Percentiles rank a stretch among this genome's conserved stretches.
These are phyloP conservation scores for Venturia oleaginea DNA, from an alignment of 2,329 filamentous ascomycete genomes.

Conservation along the genomic window DNA sequence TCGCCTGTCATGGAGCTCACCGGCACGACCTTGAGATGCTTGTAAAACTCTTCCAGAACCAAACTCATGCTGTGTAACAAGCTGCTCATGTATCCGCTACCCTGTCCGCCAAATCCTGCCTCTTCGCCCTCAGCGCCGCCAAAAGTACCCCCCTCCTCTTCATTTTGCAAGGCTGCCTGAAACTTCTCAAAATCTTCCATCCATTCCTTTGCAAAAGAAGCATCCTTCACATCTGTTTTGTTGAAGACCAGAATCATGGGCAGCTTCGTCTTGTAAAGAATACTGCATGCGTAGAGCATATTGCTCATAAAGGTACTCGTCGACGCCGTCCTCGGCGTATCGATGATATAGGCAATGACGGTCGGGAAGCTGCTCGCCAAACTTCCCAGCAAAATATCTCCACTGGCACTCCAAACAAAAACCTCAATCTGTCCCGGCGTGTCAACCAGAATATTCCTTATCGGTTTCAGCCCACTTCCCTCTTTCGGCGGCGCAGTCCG, in stretches of 20 bases:
- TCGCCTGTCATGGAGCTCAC: conserved; percentile 90
- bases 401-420: conserved; percentile 95
- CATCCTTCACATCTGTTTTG: conserved; percentile 93
- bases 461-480: conserved; percentile 17
- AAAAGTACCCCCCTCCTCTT: conserved; percentile 70
- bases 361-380: conserved; percentile 92
- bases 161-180: conserved; percentile 70
- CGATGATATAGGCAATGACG: conserved; percentile 93
- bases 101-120: conserved; percentile 47
- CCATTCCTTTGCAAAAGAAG: conserved; percentile 90
- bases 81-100: conserved; percentile 93
- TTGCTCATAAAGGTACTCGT: conserved; percentile 99
- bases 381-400: conserved; percentile 86
- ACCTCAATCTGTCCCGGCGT: conserved; percentile 98
- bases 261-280: conserved; percentile 95
- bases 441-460: conserved; percentile 80
- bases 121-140: conserved; percentile 59
- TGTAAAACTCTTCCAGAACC: conserved; percentile 95
- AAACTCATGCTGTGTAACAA: conserved; percentile 96
- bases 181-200: conserved; percentile 99
- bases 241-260: conserved; percentile 99
- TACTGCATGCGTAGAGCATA: conserved; percentile 98
- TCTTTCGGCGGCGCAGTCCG: conserved; percentile 49
- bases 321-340: conserved; percentile 85
- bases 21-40: conserved; percentile 82